A percentile compares a stretch with the other conserved stretches of the same genome.
Conservation (phyloP, 148 eudicot species). For the Diospyros lotus region DNA sequence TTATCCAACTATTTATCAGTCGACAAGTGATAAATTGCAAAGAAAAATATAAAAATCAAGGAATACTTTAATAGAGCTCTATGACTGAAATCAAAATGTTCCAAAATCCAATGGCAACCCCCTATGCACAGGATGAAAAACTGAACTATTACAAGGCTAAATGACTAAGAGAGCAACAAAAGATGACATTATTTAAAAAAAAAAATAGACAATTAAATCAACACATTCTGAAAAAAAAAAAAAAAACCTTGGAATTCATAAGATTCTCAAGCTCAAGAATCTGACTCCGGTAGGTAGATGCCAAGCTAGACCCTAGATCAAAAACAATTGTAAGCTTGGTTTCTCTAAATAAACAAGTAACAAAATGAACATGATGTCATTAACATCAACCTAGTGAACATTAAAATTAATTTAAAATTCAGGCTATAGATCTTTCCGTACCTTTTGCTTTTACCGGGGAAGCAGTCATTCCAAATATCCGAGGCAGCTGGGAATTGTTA, state of each 20-base stretch:
- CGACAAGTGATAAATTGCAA: too few relatives aligned
- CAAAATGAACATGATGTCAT: neutral
- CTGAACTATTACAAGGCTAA: too few relatives aligned
- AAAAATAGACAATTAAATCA: neutral
- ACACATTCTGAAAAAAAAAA: neutral
- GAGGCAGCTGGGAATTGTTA: slow-evolving; percentile 48
- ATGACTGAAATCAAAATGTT: too few relatives aligned
- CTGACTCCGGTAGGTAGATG: slow-evolving; percentile 46
- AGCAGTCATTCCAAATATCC: slow-evolving; percentile 96
- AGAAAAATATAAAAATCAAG: too few relatives aligned
- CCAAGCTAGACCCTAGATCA: slow-evolving; percentile 39
- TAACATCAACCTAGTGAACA: neutral
- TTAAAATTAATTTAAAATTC: neutral
- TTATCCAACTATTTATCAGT: too few relatives aligned
- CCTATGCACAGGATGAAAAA: too few relatives aligned
- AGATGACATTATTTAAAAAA: neutral
- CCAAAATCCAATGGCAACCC: too few relatives aligned
- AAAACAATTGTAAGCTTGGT: too few relatives aligned
- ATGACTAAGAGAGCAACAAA: neutral
- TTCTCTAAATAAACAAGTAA: too few relatives aligned
- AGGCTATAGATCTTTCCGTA: slow-evolving; percentile 9
- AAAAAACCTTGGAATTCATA: slow-evolving; percentile 68
- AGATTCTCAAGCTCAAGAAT: slow-evolving; percentile 66
- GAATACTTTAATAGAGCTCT: too few relatives aligned
- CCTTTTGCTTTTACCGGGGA: slow-evolving; percentile 85